Base-by-base conservation (phyloP, 139 green algal species). In the Spirogloea muscicola region DNA sequence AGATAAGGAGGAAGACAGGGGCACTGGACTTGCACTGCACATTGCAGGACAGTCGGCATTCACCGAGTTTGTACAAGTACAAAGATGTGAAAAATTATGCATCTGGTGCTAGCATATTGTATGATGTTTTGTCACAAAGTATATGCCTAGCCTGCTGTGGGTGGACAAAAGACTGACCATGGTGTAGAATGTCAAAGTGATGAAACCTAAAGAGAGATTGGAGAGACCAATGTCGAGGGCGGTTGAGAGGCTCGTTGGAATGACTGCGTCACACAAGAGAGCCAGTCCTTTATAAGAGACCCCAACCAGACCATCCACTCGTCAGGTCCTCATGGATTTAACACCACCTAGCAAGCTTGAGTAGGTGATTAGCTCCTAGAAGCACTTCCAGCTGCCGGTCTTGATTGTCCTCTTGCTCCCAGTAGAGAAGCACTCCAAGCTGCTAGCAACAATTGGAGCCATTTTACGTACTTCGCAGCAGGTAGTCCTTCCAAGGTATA, bases 1-100 rank as follows among this genome's bases (percentile, higher is more conserved):
- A 97, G 2, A 84, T 33, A 27, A 98, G 87, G 63, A 97, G 84
- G 84, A 96, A 98, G 4, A 97, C 73, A 1, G 93, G 92, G 5
- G 88, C 59, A 34, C 36, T 82, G 46, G 68, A 68, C 70, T 84
- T 86, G 57, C 58, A 76, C 65, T 74, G 65, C 9, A 34, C 9
- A 10, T 13, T 6, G 43, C 43, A 51, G 10, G 51, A 61, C 7
- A 25, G 51, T 61, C 18, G 13, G 51, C 51, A 13, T 61, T 6
- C 7, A 61, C n/a, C n/a, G 41, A 5, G 9, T 9, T 38, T 25
- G 13, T 5, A 60, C n/a, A 5, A 18, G 51, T 9, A 58, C 59
- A n/a, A 68, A 5, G 7, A 58, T 52, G 59, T 58, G 59, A 16
- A 68, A 68, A 33, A 38, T 33, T 43, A 31, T 55, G n/a, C 21